phyloP scores from a whole-genome alignment of 495 filamentous ascomycete genomes.

The Usnea hakonensis region DNA sequence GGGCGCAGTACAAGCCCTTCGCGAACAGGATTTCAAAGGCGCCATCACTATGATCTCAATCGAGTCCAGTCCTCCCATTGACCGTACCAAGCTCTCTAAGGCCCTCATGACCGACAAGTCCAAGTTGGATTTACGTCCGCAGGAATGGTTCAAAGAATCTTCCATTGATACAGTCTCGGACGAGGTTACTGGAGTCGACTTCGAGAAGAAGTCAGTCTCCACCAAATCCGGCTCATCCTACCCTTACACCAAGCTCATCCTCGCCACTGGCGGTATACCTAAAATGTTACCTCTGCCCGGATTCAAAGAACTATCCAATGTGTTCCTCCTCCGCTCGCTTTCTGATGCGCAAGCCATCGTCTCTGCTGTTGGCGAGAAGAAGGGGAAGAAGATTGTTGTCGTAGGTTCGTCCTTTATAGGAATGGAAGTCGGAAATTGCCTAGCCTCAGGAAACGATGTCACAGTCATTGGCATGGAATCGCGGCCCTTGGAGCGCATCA shows the following conservation, averaged over 20 bases:
- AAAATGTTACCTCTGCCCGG: constrained; percentile 72
- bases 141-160: constrained; percentile 68
- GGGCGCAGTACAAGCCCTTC: constrained; percentile 70
- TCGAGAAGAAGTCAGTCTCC: constrained; percentile 58
- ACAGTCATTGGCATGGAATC: constrained; percentile 92
- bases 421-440: constrained; percentile 86
- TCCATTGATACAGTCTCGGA: constrained; percentile 67
- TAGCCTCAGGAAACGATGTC: constrained; percentile 65
- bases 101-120: constrained; percentile 74
- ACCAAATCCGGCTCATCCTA: constrained; percentile 63
- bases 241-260: constrained; percentile 78
- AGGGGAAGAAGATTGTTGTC: constrained; percentile 84
- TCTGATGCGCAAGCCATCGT: constrained; percentile 69
- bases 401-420: constrained; percentile 92
- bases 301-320: constrained; percentile 77
- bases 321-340: constrained; percentile 74
- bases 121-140: constrained; percentile 67
- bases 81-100: constrained; percentile 93
- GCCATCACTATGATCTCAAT: constrained; percentile 74
- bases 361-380: constrained; percentile 62
- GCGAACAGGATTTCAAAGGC: constrained; percentile 73
- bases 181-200: constrained; percentile 70
- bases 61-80: constrained; percentile 79
- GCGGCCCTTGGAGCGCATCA: constrained; percentile 75
- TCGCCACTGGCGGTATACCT: constrained; percentile 78